A percentile compares a stretch with the other conserved stretches of the same genome.
These are phyloP conservation scores for Citrullus colocynthis DNA, from an alignment of 306 rosid species.

Conservation along the genomic window DNA sequence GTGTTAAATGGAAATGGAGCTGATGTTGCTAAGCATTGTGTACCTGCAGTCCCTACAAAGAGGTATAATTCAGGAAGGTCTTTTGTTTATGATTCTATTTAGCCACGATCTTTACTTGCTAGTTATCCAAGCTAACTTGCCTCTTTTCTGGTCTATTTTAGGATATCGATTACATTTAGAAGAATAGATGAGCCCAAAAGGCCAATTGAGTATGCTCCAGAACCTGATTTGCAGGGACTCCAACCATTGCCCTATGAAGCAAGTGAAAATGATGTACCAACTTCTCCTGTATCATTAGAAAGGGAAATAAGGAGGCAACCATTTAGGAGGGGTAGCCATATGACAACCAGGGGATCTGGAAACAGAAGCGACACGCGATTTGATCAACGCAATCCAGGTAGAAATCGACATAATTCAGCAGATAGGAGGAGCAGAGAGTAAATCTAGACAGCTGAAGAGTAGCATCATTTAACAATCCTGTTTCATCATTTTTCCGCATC, in stretches of 20 bases:
- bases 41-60: conserved; percentile 73
- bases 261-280: conserved; percentile 20
- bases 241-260: conserved; percentile 57
- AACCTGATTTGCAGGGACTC: conserved; percentile 71
- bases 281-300: conserved; percentile 26
- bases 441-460: conserved; percentile 21
- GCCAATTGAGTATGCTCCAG: conserved; percentile 38
- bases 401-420: conserved; percentile 29
- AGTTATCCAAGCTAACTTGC: conserved; percentile 3
- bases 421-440: conserved; percentile 36
- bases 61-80: conserved; percentile 29
- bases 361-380: conserved; percentile 26
- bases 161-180: conserved; percentile 96
- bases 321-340: conserved; percentile 38
- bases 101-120: too few relatives aligned
- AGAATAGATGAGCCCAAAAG: conserved; percentile 64
- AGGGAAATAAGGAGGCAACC: conserved; percentile 20
- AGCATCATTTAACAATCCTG: neutral
- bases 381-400: conserved; percentile 27
- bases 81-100: neutral
- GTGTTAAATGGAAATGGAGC: conserved; percentile 88
- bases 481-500: neutral
- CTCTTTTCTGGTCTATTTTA: conserved; percentile 11
- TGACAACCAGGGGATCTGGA: conserved; percentile 28
- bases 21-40: conserved; percentile 90